These are phyloP conservation scores for Pyrenula massariospora DNA, from an alignment of 495 filamentous ascomycete species.

Conservation along the genomic window DNA sequence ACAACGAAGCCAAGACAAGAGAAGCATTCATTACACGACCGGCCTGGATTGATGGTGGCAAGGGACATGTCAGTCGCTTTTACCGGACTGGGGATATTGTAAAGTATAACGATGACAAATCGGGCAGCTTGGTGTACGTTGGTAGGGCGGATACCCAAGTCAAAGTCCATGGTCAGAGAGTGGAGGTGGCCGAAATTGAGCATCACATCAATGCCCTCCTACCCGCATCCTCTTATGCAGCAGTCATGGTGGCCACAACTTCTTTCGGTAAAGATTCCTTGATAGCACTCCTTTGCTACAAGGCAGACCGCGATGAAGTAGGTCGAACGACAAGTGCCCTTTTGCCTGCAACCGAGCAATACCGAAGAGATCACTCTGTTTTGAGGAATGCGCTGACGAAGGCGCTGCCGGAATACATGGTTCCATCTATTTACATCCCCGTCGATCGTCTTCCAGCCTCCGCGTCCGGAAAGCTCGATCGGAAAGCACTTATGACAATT, in stretches of 20 bases:
- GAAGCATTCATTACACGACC: slow-evolving; percentile 35
- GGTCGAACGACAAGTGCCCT: slow-evolving; percentile 16
- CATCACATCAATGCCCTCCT: slow-evolving; percentile 30
- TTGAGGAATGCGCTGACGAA: slow-evolving; percentile 34
- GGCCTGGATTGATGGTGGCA: slow-evolving; percentile 30
- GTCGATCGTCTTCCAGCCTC: slow-evolving; percentile 7
- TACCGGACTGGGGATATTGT: slow-evolving; percentile 44
- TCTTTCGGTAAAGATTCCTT: not conserved
- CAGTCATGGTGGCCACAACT: slow-evolving; percentile 20
- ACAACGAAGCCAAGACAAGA: slow-evolving; percentile 32
- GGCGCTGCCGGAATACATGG: slow-evolving; percentile 12
- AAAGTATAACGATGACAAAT: slow-evolving; percentile 34
- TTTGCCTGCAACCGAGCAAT: slow-evolving; percentile 11
- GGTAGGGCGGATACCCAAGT: slow-evolving; percentile 53
- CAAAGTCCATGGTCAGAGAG: slow-evolving; percentile 49
- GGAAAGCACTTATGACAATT: slow-evolving; percentile 1
- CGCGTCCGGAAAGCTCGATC: slow-evolving; percentile 11
- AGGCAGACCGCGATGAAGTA: not conserved
- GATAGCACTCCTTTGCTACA: not conserved
- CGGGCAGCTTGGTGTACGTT: slow-evolving; percentile 42
- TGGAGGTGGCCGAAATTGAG: slow-evolving; percentile 50
- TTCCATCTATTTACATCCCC: slow-evolving; percentile 11
- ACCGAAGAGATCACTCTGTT: slow-evolving; percentile 26
- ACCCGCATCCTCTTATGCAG: slow-evolving; percentile 21
- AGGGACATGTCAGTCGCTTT: slow-evolving; percentile 27